Percentiles rank a stretch among this genome's conserved stretches.
Conservation (phyloP, 1,139 yeast species). For the Kodamaea suecica region DNA sequence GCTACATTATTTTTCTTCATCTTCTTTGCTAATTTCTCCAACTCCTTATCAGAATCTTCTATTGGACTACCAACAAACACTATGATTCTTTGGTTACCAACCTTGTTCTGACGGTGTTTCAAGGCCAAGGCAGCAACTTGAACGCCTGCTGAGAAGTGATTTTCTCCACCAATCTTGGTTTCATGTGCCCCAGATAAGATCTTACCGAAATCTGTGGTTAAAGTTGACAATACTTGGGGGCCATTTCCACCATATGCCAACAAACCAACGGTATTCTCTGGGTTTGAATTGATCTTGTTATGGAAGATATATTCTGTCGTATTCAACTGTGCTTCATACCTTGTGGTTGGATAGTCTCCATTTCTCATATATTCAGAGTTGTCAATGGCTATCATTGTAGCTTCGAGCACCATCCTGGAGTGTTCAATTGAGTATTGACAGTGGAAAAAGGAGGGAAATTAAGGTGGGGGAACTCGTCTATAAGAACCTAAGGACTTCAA, state of each 20-base stretch:
- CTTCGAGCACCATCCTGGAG: constrained; percentile 79
- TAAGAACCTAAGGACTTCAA: too few relatives aligned
- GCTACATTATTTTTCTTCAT: constrained; percentile 93
- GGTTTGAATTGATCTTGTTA: constrained; percentile 81
- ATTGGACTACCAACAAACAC: constrained; percentile 91
- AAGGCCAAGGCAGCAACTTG: constrained; percentile 97
- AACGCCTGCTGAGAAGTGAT: constrained; percentile 76
- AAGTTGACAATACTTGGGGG: constrained; percentile 82
- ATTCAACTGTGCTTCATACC: constrained; percentile 91
- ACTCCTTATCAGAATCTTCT: constrained; percentile 62
- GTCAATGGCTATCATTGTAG: constrained; percentile 92
- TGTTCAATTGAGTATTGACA: neutral
- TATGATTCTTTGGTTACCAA: constrained; percentile 86
- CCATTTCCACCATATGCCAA: constrained; percentile 84
- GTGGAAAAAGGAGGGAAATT: neutral
- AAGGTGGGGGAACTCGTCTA: too few relatives aligned
- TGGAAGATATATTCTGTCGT: constrained; percentile 89
- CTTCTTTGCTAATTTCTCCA: constrained; percentile 84
- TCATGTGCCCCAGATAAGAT: constrained; percentile 85
- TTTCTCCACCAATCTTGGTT: constrained; percentile 65
- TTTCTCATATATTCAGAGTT: constrained; percentile 95
- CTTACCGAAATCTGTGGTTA: constrained; percentile 86
- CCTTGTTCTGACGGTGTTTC: constrained; percentile 93
- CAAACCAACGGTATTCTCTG: constrained; percentile 91
- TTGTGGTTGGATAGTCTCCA: constrained; percentile 86